Evolutionary conservation across 306 rosid species (phyloP).

Genomic region (Vigna nakashimae): DNA sequence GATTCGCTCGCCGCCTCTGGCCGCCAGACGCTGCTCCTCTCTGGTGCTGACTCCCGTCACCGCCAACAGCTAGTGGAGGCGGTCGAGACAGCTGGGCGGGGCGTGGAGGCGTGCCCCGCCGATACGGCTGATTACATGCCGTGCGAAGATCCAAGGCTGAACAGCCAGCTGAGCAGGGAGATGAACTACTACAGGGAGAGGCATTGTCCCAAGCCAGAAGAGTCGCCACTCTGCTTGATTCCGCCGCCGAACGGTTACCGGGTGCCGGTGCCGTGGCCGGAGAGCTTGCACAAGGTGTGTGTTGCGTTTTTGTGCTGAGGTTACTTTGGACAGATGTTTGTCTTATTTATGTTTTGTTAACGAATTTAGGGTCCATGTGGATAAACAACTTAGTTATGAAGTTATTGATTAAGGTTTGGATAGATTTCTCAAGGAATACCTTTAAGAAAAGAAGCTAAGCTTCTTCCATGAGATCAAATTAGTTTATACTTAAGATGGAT

Average conservation of each 20-base stretch:
- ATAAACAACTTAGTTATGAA: background rate
- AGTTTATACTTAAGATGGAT: background rate
- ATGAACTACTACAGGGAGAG: conserved; percentile 93
- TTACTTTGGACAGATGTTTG: conserved; percentile 5
- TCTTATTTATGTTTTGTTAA: background rate
- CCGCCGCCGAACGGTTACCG: conserved; percentile 81
- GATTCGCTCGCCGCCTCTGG: conserved; percentile 91
- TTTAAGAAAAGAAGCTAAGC: background rate
- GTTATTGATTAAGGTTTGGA: background rate
- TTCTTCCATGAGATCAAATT: background rate
- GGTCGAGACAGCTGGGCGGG: conserved; percentile 62
- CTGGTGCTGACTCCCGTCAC: conserved; percentile 75
- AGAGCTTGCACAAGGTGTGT: conserved; percentile 90
- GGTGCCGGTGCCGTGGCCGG: conserved; percentile 90
- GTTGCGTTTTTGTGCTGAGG: conserved; percentile 4
- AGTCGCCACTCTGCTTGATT: conserved; percentile 83
- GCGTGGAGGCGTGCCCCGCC: conserved; percentile 70
- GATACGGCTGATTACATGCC: conserved; percentile 86
- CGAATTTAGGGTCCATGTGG: background rate
- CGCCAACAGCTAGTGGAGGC: conserved; percentile 63
- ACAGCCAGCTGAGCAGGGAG: conserved; percentile 89
- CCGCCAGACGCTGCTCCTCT: conserved; percentile 69
- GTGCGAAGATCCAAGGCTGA: conserved; percentile 85
- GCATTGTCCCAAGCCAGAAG: conserved; percentile 80
- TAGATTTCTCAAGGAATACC: background rate